Conservation (phyloP, 768 basidiomycete species). For the Rhizopogon vesiculosus region DNA sequence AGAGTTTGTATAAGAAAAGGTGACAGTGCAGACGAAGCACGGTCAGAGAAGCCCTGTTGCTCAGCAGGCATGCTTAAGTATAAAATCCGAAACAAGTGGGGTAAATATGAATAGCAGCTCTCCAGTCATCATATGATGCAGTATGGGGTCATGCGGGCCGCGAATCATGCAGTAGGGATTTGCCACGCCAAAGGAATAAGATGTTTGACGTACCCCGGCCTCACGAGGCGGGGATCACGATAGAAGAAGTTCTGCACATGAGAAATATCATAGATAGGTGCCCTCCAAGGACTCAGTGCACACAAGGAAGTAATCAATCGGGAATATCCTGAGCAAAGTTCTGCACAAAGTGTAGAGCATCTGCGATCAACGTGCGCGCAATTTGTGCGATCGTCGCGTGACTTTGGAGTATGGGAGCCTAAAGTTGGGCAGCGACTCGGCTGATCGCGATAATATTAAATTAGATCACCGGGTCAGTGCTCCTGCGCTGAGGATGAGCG, state of each 20-base stretch:
- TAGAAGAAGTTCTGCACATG: background rate
- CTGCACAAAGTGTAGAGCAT: background rate
- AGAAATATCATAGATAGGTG: background rate
- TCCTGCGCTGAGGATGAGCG: background rate
- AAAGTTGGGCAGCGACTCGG: background rate
- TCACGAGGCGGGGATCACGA: background rate
- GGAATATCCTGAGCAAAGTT: background rate
- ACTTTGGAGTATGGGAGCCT: background rate
- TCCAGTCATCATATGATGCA: slow-evolving; percentile 13
- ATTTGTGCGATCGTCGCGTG: background rate
- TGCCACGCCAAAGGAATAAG: background rate
- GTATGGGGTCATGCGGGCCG: slow-evolving; percentile 4
- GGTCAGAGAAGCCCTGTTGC: background rate
- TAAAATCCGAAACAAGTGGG: background rate
- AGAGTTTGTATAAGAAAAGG: background rate
- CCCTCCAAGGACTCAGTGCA: background rate
- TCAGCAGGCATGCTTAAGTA: slow-evolving; percentile 7
- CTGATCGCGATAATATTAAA: too few species aligned
- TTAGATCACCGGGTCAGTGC: background rate
- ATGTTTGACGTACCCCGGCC: too few species aligned
- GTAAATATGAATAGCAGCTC: background rate
- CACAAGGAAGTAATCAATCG: background rate
- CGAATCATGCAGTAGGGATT: slow-evolving; percentile 1
- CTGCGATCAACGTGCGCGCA: background rate
- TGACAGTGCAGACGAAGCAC: background rate